These are phyloP conservation scores for Leishmania amazonensis DNA, from an alignment of 208 protist genomes.

Conservation along the genomic window DNA sequence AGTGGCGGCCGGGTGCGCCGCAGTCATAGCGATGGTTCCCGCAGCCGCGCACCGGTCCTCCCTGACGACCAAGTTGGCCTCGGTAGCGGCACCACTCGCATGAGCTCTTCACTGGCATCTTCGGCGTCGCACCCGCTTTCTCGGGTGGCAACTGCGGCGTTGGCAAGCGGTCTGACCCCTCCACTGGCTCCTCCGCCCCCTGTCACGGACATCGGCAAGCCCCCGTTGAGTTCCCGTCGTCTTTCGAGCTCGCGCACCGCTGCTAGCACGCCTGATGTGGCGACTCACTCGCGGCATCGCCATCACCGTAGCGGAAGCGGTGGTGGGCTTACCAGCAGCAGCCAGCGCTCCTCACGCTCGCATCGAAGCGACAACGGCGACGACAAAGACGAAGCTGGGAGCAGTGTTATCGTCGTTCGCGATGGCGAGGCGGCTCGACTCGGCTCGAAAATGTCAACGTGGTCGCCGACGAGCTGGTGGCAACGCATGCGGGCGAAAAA, in stretches of 20 bases:
- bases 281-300: conserved; percentile 16
- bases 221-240: conserved; percentile 53
- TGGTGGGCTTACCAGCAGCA: conserved; percentile 20
- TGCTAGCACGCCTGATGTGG: background rate
- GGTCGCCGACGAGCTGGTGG: conserved; percentile 29
- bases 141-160: background rate
- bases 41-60: conserved; percentile 5
- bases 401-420: conserved; percentile 25
- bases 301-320: conserved; percentile 28
- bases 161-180: conserved; percentile 22
- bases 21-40: conserved; percentile 27
- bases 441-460: conserved; percentile 1
- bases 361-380: conserved; percentile 7
- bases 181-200: conserved; percentile 28
- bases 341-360: conserved; percentile 15
- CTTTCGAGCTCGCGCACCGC: conserved; percentile 12
- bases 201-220: conserved; percentile 46
- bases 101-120: conserved; percentile 7
- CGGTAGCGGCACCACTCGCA: background rate
- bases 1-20: conserved; percentile 12
- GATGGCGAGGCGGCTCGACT: conserved; percentile 13
- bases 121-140: conserved; percentile 23
- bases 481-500: conserved; percentile 30
- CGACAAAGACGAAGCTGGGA: conserved; percentile 1
- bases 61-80: background rate